Percentiles rank a stretch among this genome's conserved stretches.
phyloP scores from a whole-genome alignment of 805 yeast genomes.

The Pichia eremophila region DNA sequence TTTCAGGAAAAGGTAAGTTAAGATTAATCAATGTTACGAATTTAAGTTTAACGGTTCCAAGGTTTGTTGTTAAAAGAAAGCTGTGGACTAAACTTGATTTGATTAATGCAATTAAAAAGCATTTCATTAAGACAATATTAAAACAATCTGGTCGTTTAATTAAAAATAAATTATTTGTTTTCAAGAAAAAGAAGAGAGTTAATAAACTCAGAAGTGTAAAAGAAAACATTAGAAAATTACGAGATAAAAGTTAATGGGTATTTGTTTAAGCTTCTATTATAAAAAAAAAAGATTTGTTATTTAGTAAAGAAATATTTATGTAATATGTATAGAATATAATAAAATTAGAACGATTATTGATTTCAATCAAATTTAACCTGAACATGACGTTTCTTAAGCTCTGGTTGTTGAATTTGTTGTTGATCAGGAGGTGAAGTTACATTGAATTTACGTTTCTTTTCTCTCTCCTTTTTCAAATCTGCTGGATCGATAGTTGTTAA shows the following conservation, averaged over 20 bases:
- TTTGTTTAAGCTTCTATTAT: too few relatives aligned
- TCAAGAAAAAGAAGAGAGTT: conserved; percentile 10
- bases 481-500: conserved; percentile 32
- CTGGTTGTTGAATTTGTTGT: conserved; percentile 16
- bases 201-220: background rate
- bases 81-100: conserved; percentile 70
- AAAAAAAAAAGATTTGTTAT: background rate
- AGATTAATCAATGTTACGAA: conserved; percentile 71
- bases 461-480: conserved; percentile 15
- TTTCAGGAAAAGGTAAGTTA: conserved; percentile 62
- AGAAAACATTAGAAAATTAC: background rate
- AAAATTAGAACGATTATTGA: too few relatives aligned
- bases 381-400: conserved; percentile 25
- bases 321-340: too few relatives aligned
- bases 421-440: conserved; percentile 16
- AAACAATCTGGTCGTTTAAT: conserved; percentile 68
- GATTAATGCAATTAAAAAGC: conserved; percentile 50
- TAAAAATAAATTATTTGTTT: conserved; percentile 51
- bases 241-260: too few relatives aligned
- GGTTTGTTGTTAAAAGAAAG: conserved; percentile 45
- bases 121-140: conserved; percentile 46
- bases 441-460: conserved; percentile 21
- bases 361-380: conserved; percentile 23
- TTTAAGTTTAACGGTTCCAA: conserved; percentile 59
- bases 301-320: background rate